phyloP scores from a whole-genome alignment of 225 moss, liverwort and hornwort species.

The Ulota crispa region DNA sequence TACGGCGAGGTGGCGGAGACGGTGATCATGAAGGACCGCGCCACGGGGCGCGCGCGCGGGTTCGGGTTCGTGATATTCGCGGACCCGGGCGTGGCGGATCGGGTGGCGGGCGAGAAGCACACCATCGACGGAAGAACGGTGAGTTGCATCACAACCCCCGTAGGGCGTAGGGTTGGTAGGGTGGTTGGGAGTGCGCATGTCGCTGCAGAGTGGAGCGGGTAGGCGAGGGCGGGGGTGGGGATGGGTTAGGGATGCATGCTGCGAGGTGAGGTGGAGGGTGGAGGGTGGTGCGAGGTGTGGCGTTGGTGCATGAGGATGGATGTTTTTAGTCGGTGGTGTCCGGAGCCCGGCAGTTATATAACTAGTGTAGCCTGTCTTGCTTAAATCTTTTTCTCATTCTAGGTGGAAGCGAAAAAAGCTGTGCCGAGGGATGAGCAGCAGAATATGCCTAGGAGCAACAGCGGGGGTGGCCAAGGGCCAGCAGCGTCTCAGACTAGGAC shows the following conservation, averaged over 20 bases:
- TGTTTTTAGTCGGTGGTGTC: neutral
- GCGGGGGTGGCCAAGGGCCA: slow-evolving; percentile 75
- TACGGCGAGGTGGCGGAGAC: slow-evolving; percentile 68
- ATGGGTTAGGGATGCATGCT: neutral
- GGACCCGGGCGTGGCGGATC: slow-evolving; percentile 62
- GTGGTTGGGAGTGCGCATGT: neutral
- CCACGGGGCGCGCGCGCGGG: slow-evolving; percentile 60
- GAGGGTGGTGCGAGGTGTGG: slow-evolving; percentile 13
- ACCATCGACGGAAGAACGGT: slow-evolving; percentile 68
- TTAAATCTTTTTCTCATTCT: slow-evolving; percentile 59
- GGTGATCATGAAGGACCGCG: slow-evolving; percentile 68
- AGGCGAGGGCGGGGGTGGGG: neutral
- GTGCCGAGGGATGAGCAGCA: slow-evolving; percentile 99
- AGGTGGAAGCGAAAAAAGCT: slow-evolving; percentile 99
- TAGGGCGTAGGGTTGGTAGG: neutral
- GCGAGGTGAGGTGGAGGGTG: neutral
- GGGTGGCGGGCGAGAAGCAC: slow-evolving; percentile 64
- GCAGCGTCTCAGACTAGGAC: slow-evolving; percentile 90
- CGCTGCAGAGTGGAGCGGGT: neutral
- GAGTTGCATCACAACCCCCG: slow-evolving; percentile 11
- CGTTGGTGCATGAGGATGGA: slow-evolving; percentile 30
- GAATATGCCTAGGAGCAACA: slow-evolving; percentile 91
- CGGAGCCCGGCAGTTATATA: slow-evolving; percentile 47
- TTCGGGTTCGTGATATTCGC: slow-evolving; percentile 67
- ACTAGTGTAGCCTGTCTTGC: slow-evolving; percentile 65